phyloP scores from a whole-genome alignment of 2,329 filamentous ascomycete genomes.

The Fusarium sublunatum region DNA sequence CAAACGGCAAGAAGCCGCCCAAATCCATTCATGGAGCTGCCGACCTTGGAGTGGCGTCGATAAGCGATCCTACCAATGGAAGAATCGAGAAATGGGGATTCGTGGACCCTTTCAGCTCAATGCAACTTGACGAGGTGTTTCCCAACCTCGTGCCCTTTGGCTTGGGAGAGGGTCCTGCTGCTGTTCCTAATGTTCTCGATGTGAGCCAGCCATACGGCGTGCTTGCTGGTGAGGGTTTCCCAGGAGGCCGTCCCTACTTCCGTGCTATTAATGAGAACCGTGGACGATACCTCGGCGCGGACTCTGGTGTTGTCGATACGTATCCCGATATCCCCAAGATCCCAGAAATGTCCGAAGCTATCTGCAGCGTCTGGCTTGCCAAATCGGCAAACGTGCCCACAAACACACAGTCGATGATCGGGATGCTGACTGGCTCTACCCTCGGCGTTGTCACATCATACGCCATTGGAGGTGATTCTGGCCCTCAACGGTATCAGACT shows the following conservation, averaged over 20 bases:
- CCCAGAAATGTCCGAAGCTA: slow-evolving; percentile 74
- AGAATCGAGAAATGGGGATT: slow-evolving; percentile 86
- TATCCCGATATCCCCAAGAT: slow-evolving; percentile 81
- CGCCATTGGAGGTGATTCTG: slow-evolving; percentile 71
- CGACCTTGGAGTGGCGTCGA: slow-evolving; percentile 80
- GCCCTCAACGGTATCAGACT: slow-evolving; percentile 71
- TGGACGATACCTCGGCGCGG: slow-evolving; percentile 77
- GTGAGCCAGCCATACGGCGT: slow-evolving; percentile 87
- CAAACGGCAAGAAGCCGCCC: slow-evolving; percentile 77
- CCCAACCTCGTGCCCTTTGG: slow-evolving; percentile 81
- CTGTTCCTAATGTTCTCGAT: slow-evolving; percentile 87
- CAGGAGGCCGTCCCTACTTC: slow-evolving; percentile 83
- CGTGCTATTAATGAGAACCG: slow-evolving; percentile 78
- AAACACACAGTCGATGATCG: slow-evolving; percentile 80
- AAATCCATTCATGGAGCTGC: slow-evolving; percentile 85
- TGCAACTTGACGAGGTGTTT: slow-evolving; percentile 82
- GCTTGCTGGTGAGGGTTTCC: slow-evolving; percentile 86
- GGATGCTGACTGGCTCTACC: slow-evolving; percentile 85
- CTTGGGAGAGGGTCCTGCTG: slow-evolving; percentile 80
- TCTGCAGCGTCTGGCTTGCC: slow-evolving; percentile 88
- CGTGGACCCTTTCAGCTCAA: slow-evolving; percentile 77
- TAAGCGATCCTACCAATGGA: slow-evolving; percentile 80
- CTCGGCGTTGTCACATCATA: slow-evolving; percentile 86
- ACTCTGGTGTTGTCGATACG: slow-evolving; percentile 69
- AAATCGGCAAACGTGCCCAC: slow-evolving; percentile 79